Percentiles rank a stretch among this genome's conserved stretches.
Evolutionary conservation across 2,329 filamentous ascomycete genomes (phyloP).

Genomic region (Uncinocarpus reesii): DNA sequence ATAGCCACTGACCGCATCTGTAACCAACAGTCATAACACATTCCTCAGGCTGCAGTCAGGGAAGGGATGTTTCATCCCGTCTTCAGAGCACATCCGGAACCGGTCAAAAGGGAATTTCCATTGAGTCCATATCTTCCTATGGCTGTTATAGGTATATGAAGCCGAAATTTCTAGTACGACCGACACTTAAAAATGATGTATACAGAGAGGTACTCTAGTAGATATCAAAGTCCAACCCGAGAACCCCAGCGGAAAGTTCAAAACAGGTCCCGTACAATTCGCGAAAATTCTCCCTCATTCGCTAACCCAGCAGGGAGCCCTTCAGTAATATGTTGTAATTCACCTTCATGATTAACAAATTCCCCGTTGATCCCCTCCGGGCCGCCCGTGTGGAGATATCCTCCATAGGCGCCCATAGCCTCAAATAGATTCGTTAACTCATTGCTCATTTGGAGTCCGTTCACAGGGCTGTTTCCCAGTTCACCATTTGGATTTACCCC

Average conservation of each 20-base stretch:
- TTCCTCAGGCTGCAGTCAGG: too few relatives aligned
- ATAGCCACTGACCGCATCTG: too few relatives aligned
- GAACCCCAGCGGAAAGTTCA: conserved; percentile 24
- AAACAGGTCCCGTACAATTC: conserved; percentile 51
- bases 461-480: conserved; percentile 45
- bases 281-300: conserved; percentile 49
- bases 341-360: conserved; percentile 31
- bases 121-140: too few relatives aligned
- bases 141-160: too few relatives aligned
- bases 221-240: too few relatives aligned
- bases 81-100: too few relatives aligned
- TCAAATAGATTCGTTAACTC: conserved; percentile 56
- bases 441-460: conserved; percentile 50
- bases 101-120: too few relatives aligned
- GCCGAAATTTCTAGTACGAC: too few relatives aligned
- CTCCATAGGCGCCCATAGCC: conserved; percentile 47
- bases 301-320: conserved; percentile 39
- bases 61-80: too few relatives aligned
- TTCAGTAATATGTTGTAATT: conserved; percentile 32
- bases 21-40: too few relatives aligned
- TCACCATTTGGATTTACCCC: conserved; percentile 25
- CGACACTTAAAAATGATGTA: too few relatives aligned
- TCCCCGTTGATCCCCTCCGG: conserved; percentile 31
- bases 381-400: conserved; percentile 27
- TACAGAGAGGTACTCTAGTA: too few relatives aligned